Base-by-base conservation (phyloP, 345 rosid species). In the Bruguiera gymnorhiza region DNA sequence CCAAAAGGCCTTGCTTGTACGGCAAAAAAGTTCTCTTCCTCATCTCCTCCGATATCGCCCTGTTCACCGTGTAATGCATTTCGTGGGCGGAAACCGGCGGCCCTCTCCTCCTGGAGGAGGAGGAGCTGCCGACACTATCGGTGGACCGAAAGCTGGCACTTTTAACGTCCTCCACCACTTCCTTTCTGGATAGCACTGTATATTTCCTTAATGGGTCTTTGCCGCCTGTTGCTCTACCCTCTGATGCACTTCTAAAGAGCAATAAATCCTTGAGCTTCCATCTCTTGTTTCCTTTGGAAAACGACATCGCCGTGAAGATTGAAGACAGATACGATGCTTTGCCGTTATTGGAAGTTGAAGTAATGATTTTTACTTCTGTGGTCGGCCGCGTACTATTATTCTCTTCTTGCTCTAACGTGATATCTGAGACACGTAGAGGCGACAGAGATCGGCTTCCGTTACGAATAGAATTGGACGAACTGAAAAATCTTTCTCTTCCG, bases 41-140 rank as follows among this genome's bases (percentile, higher is more conserved):
- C 89, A 89, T 66, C 78, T 92, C 99, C 86, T 92, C 99, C 8
- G 98, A 77, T 1, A 80, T 89, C 32, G 98, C 97, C 70, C 99
- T 72, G 84, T 92, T 95, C 73, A 63, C 83, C 63, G 92, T 88
- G 79, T 95, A 95, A 86, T 85, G 98, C 80, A 87, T 27, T 79
- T 95, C 98, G 73, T 89, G 96, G 36, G 96, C 91, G 23, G 96
- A 89, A 63, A 87, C 80, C 39, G 70, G 66, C 3, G 76, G 71
- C 18, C 87, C 72, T 37, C 84, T 36, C 73, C 83, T 72, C 63
- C 87, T 76, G 30, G 89, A 43, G 50, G 50, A 43, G 50, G 18
- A 74, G 32, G 88, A 85, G 53, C 82, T 65, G 3, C 86, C 89
- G 21, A 27, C 39, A 27, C 89, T 82, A 11, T 90, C 98, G 1